Percentiles rank a stretch among this genome's conserved stretches.
These are phyloP conservation scores for Hapsidospora chrysogenum DNA, from an alignment of 495 filamentous ascomycete genomes.

Conservation along the genomic window DNA sequence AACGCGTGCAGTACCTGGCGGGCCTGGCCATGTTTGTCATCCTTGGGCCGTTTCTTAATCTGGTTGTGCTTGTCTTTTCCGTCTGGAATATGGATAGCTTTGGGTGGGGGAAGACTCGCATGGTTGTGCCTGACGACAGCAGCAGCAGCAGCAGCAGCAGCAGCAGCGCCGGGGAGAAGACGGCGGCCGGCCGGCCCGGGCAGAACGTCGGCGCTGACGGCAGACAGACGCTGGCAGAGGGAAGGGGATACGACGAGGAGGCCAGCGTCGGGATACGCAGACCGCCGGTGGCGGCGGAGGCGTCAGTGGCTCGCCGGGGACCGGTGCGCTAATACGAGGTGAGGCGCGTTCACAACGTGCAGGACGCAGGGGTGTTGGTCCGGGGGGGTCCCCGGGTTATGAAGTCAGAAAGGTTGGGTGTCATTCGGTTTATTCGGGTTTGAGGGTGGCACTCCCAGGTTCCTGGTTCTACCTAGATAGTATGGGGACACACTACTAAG, in stretches of 20 bases:
- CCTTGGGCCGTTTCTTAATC: constrained; percentile 12
- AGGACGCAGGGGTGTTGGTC: too few species aligned
- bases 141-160: neutral
- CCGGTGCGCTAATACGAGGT: too few species aligned
- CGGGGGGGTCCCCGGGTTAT: too few species aligned
- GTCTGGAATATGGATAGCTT: constrained; percentile 13
- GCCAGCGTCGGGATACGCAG: too few species aligned
- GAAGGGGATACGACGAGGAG: neutral
- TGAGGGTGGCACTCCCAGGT: too few species aligned
- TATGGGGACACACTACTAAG: too few species aligned
- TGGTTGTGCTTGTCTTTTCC: constrained; percentile 11
- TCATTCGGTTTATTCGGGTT: too few species aligned
- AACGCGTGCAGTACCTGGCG: constrained; percentile 9
- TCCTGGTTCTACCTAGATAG: too few species aligned
- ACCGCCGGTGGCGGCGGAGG: too few species aligned
- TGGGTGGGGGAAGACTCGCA: constrained; percentile 17
- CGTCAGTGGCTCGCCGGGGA: too few species aligned
- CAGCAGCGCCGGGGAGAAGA: neutral
- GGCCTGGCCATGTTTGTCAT: constrained; percentile 8
- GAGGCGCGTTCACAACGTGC: too few species aligned
- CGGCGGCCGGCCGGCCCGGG: neutral
- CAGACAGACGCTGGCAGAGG: neutral
- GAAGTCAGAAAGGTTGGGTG: too few species aligned
- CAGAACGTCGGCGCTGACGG: neutral
- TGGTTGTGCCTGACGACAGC: constrained; percentile 10